Evolutionary conservation across 2,329 filamentous ascomycete genomes (phyloP).

Genomic region (Fusarium phyllophilum): DNA sequence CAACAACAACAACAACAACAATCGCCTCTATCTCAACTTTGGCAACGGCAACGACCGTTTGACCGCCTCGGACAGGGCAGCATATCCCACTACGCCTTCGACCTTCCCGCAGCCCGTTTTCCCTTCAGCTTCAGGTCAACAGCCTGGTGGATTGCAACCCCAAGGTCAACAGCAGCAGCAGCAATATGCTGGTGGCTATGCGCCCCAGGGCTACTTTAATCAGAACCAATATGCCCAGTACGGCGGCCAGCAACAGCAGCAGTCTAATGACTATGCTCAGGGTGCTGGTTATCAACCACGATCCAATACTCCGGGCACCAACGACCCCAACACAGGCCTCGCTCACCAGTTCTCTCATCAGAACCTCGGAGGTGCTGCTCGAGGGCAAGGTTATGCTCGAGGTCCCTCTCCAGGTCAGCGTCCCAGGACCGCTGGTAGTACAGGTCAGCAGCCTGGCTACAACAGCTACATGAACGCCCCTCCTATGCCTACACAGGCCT

Average conservation of each 20-base stretch:
- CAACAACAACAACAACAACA: constrained; percentile 71
- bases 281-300: constrained; percentile 59
- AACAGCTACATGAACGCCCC: constrained; percentile 72
- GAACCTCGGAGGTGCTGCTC: constrained; percentile 80
- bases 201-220: constrained; percentile 67
- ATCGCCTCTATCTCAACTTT: constrained; percentile 73
- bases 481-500: constrained; percentile 69
- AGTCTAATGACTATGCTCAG: constrained; percentile 63
- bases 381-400: constrained; percentile 76
- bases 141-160: constrained; percentile 45
- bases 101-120: constrained; percentile 94
- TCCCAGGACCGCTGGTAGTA: constrained; percentile 83
- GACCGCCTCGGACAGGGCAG: constrained; percentile 70
- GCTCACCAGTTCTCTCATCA: constrained; percentile 98
- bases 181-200: constrained; percentile 59
- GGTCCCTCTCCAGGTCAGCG: constrained; percentile 76
- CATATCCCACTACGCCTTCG: constrained; percentile 89
- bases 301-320: constrained; percentile 69
- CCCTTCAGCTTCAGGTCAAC: constrained; percentile 46
- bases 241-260: constrained; percentile 47
- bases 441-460: constrained; percentile 70
- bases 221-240: constrained; percentile 66
- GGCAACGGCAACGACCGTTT: constrained; percentile 73
- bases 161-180: constrained; percentile 43
- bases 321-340: constrained; percentile 89